These are phyloP conservation scores for Herpetospermum pedunculosum DNA, from an alignment of 306 rosid species.

Conservation along the genomic window DNA sequence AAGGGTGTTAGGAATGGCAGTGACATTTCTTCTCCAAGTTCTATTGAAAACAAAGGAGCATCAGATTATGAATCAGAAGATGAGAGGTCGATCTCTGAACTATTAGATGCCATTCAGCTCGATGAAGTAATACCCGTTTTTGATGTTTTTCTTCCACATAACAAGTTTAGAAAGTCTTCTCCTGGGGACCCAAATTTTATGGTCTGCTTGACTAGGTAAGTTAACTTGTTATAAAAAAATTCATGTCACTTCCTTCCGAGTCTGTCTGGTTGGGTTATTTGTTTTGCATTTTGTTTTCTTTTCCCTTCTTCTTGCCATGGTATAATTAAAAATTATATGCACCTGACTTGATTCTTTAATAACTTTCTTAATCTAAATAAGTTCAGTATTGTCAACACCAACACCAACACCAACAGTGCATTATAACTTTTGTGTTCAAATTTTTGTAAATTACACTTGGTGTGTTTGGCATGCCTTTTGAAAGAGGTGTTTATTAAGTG, in stretches of 20 bases:
- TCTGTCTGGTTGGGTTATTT: no score
- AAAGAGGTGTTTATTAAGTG: neutral
- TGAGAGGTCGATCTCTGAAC: conserved; percentile 17
- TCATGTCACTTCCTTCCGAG: neutral
- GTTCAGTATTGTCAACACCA: no score
- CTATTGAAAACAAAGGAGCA: conserved; percentile 19
- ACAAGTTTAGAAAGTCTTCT: conserved; percentile 66
- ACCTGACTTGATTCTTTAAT: neutral
- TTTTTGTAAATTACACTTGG: neutral
- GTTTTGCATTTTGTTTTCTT: no score
- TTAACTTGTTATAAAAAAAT: neutral
- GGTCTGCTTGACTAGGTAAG: conserved; percentile 61
- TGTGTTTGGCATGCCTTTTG: neutral
- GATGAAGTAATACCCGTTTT: conserved; percentile 39
- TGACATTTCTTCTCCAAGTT: conserved; percentile 14
- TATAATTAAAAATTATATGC: neutral
- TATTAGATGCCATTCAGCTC: conserved; percentile 38
- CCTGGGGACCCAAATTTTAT: conserved; percentile 62
- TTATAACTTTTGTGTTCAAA: neutral
- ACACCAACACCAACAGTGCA: no score
- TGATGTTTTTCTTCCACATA: conserved; percentile 70
- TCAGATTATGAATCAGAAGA: conserved; percentile 18
- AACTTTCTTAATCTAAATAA: no score
- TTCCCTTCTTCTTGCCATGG: no score
- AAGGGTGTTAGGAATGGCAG: conserved; percentile 27